Conservation (phyloP, 148 eudicot genomes). For the Rhododendron ferrugineum region DNA sequence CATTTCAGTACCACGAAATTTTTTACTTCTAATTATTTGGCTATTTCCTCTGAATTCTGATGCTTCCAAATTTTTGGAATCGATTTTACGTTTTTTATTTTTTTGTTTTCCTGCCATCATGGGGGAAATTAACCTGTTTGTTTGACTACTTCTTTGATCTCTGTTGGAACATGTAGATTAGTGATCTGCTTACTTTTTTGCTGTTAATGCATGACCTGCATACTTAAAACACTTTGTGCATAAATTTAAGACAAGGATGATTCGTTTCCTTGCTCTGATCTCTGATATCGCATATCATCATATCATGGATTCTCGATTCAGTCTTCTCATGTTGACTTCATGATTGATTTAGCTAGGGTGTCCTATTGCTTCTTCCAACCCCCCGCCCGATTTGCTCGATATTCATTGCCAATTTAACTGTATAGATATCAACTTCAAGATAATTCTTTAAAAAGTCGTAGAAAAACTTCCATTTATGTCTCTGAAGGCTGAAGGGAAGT, state of each 20-base stretch:
- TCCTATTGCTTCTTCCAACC: neutral
- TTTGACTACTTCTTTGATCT: neutral
- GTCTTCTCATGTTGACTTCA: neutral
- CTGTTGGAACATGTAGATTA: neutral
- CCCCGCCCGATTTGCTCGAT: too few relatives aligned
- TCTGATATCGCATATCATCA: neutral
- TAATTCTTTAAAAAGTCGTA: neutral
- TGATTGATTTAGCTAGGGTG: neutral
- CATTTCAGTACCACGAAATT: neutral
- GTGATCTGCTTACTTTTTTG: neutral
- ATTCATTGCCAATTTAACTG: neutral
- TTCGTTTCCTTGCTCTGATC: neutral
- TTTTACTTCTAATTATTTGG: neutral
- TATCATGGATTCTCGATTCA: neutral
- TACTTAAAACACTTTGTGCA: neutral
- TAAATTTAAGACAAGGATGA: neutral
- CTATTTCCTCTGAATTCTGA: neutral
- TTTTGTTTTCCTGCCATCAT: neutral
- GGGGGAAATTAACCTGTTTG: neutral
- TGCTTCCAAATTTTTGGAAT: constrained; percentile 1
- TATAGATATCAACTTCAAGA: neutral
- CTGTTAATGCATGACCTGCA: neutral
- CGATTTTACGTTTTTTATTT: neutral
- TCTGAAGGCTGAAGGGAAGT: neutral
- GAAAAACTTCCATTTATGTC: neutral